Base-by-base conservation (phyloP, 2,329 filamentous ascomycete species). In the Pseudocercospora crystallina region DNA sequence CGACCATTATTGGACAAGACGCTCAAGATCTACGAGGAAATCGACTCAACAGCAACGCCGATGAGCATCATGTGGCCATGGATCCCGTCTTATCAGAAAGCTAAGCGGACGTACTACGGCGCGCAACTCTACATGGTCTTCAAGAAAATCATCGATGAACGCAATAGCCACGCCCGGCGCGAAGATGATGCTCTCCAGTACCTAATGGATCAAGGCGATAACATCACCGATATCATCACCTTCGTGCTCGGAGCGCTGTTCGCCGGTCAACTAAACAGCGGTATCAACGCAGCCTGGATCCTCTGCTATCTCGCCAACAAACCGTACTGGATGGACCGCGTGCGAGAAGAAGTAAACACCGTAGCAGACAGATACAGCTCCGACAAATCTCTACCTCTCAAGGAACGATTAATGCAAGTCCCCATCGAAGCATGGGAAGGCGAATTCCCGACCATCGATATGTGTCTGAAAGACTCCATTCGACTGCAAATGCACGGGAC, bases 251-350 rank as follows among this genome's bases (percentile, higher is more conserved):
- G 75, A 10, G 69, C 77, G 0, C 65, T 84, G 2, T 81, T 80
- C 60, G 80, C 80, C 1, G 80, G 80, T n/a, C 68, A 79, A 31
- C 57, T 82, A n/a, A 83, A 83, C 65, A 78, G 69, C 17, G 79
- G 79, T 34, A 74, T 80, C 61, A 82, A 80, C 56, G 75, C 77
- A 1, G 74, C 75, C 2, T 82, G 76, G 72, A 66, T 82, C 53
- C 62, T 83, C 54, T 53, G 74, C 63, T 73, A 78, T 70, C 69
- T 84, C 46, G 63, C 78, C 47, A 50, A 73, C 46, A 61, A 78
- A 59, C 64, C 71, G 12, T 49, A 74, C 46, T 76, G 82, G 82
- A 45, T 65, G 58, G 5, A 67, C 63, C 36, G 71, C 40, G 66
- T 76, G 1, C 75, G 70, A 26, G 65, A 68, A 7, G 80, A 84